These are phyloP conservation scores for Aspergillus piperis DNA, from an alignment of 2,329 filamentous ascomycete species.

Conservation along the genomic window DNA sequence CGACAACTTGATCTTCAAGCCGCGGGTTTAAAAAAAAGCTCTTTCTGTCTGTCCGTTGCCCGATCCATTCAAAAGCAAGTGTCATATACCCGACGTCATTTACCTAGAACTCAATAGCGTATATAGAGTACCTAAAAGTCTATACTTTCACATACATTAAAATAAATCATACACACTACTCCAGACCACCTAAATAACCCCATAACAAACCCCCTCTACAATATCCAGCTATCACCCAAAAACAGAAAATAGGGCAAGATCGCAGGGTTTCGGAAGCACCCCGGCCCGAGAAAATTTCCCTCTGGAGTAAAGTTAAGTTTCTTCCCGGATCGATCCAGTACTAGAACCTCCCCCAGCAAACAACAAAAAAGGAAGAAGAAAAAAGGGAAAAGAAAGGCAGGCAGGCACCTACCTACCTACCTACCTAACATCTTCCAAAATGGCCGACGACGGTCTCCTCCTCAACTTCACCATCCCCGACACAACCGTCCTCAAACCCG, in stretches of 20 bases:
- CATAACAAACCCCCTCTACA: background rate
- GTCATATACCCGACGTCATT: constrained; percentile 1
- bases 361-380: background rate
- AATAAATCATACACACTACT: background rate
- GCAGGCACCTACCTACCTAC: constrained; percentile 6
- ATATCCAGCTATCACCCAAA: constrained; percentile 8
- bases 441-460: constrained; percentile 95
- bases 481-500: constrained; percentile 61
- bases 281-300: constrained; percentile 39
- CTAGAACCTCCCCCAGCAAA: background rate
- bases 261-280: constrained; percentile 29
- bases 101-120: background rate
- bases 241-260: constrained; percentile 36
- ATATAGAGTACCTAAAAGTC: background rate
- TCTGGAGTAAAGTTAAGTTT: constrained; percentile 20
- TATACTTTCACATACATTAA: background rate
- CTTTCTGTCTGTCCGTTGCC: background rate
- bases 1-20: constrained; percentile 79
- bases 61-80: background rate
- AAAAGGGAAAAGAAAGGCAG: background rate
- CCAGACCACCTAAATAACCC: background rate
- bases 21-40: constrained; percentile 16
- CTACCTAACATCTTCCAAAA: constrained; percentile 39
- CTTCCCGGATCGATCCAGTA: background rate
- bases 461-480: constrained; percentile 85